Evolutionary conservation across 2,329 filamentous ascomycete species (phyloP).

Genomic region (Pyrenochaeta sp.): DNA sequence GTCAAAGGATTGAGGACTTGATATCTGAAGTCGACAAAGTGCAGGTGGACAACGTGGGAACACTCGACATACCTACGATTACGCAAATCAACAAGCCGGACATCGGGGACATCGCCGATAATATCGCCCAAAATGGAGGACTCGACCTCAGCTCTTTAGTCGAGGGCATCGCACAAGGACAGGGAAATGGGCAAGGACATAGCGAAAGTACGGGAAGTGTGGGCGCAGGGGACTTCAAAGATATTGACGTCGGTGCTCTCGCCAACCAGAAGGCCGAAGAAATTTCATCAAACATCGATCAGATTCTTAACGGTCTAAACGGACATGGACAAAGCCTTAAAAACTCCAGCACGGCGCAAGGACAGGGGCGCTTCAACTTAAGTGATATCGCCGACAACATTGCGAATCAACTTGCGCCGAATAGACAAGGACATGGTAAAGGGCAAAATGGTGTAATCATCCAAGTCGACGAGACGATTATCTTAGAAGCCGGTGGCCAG

Average conservation of each 20-base stretch:
- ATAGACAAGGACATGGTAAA: conserved; percentile 19
- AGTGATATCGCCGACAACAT: conserved; percentile 14
- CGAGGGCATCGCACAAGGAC: conserved; percentile 21
- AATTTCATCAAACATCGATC: conserved; percentile 15
- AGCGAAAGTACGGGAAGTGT: not conserved
- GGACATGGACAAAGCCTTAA: conserved; percentile 19
- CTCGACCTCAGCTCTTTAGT: conserved; percentile 31
- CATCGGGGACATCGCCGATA: conserved; percentile 19
- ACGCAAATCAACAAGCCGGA: conserved; percentile 18
- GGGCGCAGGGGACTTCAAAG: conserved; percentile 17
- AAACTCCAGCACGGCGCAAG: conserved; percentile 16
- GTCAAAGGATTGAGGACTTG: conserved; percentile 36
- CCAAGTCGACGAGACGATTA: conserved; percentile 15
- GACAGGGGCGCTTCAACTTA: conserved; percentile 11
- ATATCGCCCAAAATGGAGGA: conserved; percentile 22
- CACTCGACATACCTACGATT: conserved; percentile 15
- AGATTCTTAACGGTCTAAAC: conserved; percentile 18
- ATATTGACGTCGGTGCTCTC: conserved; percentile 20
- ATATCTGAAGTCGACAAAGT: conserved; percentile 31
- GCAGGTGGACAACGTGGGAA: conserved; percentile 19
- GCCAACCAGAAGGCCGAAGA: conserved; percentile 32
- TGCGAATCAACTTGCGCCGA: conserved; percentile 13
- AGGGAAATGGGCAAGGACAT: conserved; percentile 12
- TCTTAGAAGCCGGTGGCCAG: conserved; percentile 15
- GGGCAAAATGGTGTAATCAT: conserved; percentile 13